Base-by-base conservation (phyloP, 2,329 filamentous ascomycete genomes). In the Pseudonectria foliicola region DNA sequence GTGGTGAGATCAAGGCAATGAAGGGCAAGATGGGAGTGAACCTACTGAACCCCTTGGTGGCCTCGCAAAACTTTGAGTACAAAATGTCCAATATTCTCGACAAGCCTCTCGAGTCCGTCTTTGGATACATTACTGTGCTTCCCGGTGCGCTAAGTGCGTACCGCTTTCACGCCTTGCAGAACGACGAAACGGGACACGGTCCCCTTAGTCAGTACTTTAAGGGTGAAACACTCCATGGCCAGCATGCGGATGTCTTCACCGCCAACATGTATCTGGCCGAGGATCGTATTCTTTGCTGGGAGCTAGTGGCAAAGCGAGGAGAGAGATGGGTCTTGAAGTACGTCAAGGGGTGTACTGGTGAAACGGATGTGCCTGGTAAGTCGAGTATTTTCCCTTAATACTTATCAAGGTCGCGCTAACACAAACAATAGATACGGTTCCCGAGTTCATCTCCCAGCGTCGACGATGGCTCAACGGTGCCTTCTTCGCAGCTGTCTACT, bases 31-130 rank as follows among this genome's bases (percentile, higher is more conserved):
- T 75, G 15, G 89, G 87, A 55, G 68, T 79, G 5, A 87, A 90
- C 43, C 71, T 98, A 12, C 68, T 98, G 29, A 98, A 98, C 53
- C 92, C 92, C 0, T 71, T 98, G 6, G 90, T 98, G 12, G 92
- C 92, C 0, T 94, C 88, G 29, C 92, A 98, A 54, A 98, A 98
- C 59, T 98, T 98, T 49, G 92, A 98, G 67, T 98, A 98, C 70
- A 98, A 98, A 63, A 95, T 98, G 87, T 95, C 88, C 27, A 98
- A 98, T 53, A 98, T 98, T 52, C 71, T 98, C 16, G 92, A 98
- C 59, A 98, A 98, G 61, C 92, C 92, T 1, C 69, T 98, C 3
- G 92, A 98, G 60, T 95, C 87, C 0, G 90, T 95, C 1, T 98
- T 98, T 59, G 92, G 92, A 2, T 98, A 96, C 57, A 98, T 98